Base-by-base conservation (phyloP, 2,329 filamentous ascomycete genomes). In the Rutstroemia sp. region DNA sequence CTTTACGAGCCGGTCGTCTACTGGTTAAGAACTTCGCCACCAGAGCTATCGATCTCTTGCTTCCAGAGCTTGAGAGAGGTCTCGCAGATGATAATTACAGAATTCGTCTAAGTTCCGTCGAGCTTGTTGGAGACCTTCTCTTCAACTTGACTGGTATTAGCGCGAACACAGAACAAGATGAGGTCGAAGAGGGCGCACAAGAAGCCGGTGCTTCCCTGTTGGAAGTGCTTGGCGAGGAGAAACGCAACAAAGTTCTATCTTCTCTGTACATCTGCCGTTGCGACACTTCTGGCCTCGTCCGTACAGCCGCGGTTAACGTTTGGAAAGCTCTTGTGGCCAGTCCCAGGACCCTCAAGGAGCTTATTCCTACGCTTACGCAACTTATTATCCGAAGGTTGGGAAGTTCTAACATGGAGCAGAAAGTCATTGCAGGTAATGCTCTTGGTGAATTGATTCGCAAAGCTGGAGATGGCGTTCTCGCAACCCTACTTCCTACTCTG, bases 1-100 rank as follows among this genome's bases (percentile, higher is more conserved):
- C 95, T 36, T 81, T 99, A 49, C 88, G 92, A 59, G 94, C 95
- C 61, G 94, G 94, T 71, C 86, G 94, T 60, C 79, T 99, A 42
- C 79, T 99, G 54, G 95, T 99, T 70, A 99, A 99, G 78, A 99
- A 99, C 73, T 99, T 99, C 71, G 91, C 95, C 25, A 88, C 91
- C 52, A 89, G 92, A 68, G 89, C 94, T 39, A 95, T 99, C 51
- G 95, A 99, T 69, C 81, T 99, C 17, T 78, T 99, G 17, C 79
- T 99, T 56, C 94, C 94, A 6, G 94, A 99, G 71, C 81, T 99
- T 60, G 94, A 99, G 74, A 88, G 94, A 64, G 94, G 94, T 70
- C 80, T 99, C 62, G 92, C 92, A n/a, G 92, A 99, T 71, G 90
- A 97, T 72, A 99, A 84, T 74, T 94, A 97, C 73, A 89, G 94